These are phyloP conservation scores for Hemisphaericaspora subhashii DNA, from an alignment of 1,139 yeast genomes.

Conservation along the genomic window DNA sequence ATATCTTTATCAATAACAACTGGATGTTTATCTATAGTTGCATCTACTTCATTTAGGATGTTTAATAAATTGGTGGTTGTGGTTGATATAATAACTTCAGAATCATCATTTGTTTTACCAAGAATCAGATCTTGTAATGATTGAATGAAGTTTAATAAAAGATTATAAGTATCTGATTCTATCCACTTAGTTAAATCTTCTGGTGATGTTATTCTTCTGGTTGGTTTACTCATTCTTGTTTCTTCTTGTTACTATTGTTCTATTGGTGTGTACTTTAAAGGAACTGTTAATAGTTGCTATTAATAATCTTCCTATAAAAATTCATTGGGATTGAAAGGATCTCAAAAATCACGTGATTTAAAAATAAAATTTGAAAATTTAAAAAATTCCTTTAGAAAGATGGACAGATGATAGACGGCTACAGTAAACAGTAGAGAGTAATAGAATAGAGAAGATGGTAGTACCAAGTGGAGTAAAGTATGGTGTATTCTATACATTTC, in stretches of 20 bases:
- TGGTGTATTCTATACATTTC: constrained; percentile 16
- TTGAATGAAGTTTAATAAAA: constrained; percentile 55
- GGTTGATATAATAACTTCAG: constrained; percentile 27
- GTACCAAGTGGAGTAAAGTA: not conserved
- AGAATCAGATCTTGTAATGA: constrained; percentile 64
- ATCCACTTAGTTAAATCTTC: constrained; percentile 67
- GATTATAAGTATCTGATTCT: constrained; percentile 49
- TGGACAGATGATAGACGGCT: not conserved
- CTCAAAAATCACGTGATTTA: too few relatives aligned
- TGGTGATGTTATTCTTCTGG: constrained; percentile 55
- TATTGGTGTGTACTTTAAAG: not conserved
- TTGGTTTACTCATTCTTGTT: constrained; percentile 32
- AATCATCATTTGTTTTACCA: constrained; percentile 59
- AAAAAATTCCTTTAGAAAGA: too few relatives aligned
- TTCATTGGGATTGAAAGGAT: too few relatives aligned
- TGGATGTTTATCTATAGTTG: constrained; percentile 57
- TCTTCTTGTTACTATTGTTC: not conserved
- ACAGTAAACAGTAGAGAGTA: not conserved
- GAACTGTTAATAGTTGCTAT: not conserved
- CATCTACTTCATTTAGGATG: constrained; percentile 47
- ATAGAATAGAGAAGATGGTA: not conserved
- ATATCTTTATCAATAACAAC: constrained; percentile 62
- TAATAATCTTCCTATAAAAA: too few relatives aligned
- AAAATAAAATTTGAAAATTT: too few relatives aligned
- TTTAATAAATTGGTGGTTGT: constrained; percentile 32